Base-by-base conservation (phyloP, 192 early-diverging fungal genomes). In the Gryganskiella cystojenkinii region DNA sequence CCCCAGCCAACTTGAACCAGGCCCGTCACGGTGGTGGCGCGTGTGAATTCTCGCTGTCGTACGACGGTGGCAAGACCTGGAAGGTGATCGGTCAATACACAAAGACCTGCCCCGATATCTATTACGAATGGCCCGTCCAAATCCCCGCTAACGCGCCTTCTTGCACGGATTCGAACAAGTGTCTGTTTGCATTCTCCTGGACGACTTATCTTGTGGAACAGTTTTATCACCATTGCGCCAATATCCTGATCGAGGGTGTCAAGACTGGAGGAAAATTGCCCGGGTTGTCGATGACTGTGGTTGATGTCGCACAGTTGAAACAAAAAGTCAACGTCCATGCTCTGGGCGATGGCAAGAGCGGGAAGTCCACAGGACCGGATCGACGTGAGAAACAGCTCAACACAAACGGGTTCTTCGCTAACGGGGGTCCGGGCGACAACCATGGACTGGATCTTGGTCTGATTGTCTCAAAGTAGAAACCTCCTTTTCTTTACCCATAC, bases 221-320 rank as follows among this genome's bases (percentile, higher is more conserved):
- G 81, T 91, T 86, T 67, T 92, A 92, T 80, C 89, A 87, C 82
- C 88, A 90, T 79, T 91, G 90, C 59, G 90, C 87, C 52, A 88
- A 91, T 74, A 75, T 92, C 20, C 71, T 81, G 30, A 85, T 91
- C 69, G 61, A 70, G 6, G 86, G 87, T 49, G 56, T 37, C 47
- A 52, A 68, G 45, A 42, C n/a, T n/a, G n/a, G 51, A 20, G 66
- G 66, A 25, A 51, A 52, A 43, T 40, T 68, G 66, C 66, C 66
- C 13, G 17, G 14, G 33, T 40, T 68, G 33, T 34, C 58, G 5
- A 68, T 68, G 66, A 68, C 44, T 3, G 37, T 58, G 1, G 56
- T 42, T 4, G 56, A 68, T n/a, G 53, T 54, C 27, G 17, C 53
- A 19, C 22, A n/a, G 22, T 25, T 40, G 15, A 11, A 50, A n/a